These are phyloP conservation scores for Cryomyces minteri DNA, from an alignment of 495 filamentous ascomycete species.

Conservation along the genomic window DNA sequence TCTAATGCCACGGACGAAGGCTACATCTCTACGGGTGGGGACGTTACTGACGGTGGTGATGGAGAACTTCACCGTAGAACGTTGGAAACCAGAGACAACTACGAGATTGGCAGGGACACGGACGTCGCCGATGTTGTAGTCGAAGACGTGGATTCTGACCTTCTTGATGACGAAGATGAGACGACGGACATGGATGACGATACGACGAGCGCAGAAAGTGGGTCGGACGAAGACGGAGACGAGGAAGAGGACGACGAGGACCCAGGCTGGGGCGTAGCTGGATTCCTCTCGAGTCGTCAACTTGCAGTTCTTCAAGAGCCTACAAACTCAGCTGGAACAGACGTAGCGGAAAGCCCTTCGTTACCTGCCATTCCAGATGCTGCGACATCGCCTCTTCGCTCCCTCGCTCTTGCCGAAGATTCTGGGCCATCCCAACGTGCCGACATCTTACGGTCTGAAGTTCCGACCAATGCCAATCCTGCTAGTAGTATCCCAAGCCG, in stretches of 20 bases:
- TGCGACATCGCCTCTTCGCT: no score
- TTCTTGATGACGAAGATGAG: slow-evolving; percentile 60
- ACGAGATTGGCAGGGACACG: slow-evolving; percentile 2
- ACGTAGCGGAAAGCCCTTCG: no score
- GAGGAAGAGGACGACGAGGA: slow-evolving; percentile 21
- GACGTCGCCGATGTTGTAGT: slow-evolving; percentile 22
- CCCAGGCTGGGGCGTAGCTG: neutral
- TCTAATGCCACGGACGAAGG: no score
- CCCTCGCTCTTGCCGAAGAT: no score
- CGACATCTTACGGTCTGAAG: no score
- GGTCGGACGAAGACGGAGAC: slow-evolving; percentile 30
- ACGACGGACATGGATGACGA: slow-evolving; percentile 82
- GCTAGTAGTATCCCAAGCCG: no score
- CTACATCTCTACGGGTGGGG: neutral
- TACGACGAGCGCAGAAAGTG: slow-evolving; percentile 41
- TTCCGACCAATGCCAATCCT: no score
- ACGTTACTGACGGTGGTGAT: slow-evolving; percentile 6
- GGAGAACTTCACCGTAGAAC: slow-evolving; percentile 14
- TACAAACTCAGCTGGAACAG: no score
- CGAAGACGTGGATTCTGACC: slow-evolving; percentile 48
- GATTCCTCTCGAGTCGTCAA: neutral
- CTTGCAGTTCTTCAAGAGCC: no score
- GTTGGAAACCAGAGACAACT: neutral
- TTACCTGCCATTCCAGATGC: no score
- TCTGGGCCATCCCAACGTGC: no score